Evolutionary conservation across 441 rosid genomes (phyloP).

Genomic region (Iberis amara): DNA sequence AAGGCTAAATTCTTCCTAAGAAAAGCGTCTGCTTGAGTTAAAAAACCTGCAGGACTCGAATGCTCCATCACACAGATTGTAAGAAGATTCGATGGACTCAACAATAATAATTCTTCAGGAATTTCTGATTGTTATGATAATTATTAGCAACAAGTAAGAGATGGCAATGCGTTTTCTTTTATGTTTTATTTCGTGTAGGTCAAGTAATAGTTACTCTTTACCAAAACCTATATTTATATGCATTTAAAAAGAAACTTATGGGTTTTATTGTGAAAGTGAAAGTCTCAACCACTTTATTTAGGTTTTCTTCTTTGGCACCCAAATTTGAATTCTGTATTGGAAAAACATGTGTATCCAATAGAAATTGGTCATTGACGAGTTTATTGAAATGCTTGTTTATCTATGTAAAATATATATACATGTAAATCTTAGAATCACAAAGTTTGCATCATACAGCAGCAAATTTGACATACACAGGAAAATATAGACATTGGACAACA

Average conservation of each 20-base stretch:
- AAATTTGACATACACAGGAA: slow-evolving; percentile 6
- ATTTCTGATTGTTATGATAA: neutral
- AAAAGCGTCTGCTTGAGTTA: slow-evolving; percentile 78
- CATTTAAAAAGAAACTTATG: slow-evolving; percentile 3
- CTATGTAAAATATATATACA: slow-evolving; percentile 10
- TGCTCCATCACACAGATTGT: slow-evolving; percentile 41
- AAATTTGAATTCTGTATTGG: neutral
- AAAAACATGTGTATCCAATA: neutral
- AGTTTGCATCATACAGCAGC: neutral
- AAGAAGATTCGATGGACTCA: slow-evolving; percentile 1
- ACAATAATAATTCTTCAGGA: neutral
- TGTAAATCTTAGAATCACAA: neutral
- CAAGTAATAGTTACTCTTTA: slow-evolving; percentile 21
- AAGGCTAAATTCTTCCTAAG: slow-evolving; percentile 77
- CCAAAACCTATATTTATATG: slow-evolving; percentile 21
- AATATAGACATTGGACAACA: slow-evolving; percentile 5
- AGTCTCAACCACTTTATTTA: slow-evolving; percentile 7
- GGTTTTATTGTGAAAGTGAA: neutral
- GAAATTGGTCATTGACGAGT: neutral
- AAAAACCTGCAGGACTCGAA: slow-evolving; percentile 46
- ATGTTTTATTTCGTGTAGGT: slow-evolving; percentile 14
- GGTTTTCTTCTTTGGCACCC: neutral
- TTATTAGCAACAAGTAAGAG: neutral
- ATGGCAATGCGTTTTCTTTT: slow-evolving; percentile 14
- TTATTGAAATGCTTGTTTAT: too few relatives aligned